phyloP scores from a whole-genome alignment of 2,329 filamentous ascomycete genomes.

The Davidsoniella neocaledoniae region DNA sequence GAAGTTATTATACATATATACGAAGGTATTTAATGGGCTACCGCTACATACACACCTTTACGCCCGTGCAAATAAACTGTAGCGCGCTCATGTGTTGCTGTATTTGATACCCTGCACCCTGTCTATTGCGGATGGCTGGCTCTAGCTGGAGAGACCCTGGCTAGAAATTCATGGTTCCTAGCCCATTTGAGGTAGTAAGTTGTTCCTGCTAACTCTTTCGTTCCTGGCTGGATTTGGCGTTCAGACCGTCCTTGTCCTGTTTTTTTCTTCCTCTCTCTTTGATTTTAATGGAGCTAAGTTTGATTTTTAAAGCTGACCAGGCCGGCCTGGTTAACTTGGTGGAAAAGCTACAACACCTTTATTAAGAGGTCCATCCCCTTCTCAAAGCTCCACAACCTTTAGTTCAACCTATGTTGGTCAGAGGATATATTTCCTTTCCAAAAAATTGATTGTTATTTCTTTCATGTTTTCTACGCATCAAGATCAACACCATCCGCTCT shows the following conservation, averaged over 20 bases:
- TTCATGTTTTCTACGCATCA: background rate
- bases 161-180: background rate
- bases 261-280: background rate
- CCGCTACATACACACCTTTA: too few species aligned
- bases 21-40: too few species aligned
- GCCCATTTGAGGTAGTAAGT: background rate
- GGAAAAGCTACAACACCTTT: too few species aligned
- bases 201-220: slow-evolving; percentile 1
- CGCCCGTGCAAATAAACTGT: too few species aligned
- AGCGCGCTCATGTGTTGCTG: too few species aligned
- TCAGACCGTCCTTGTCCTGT: background rate
- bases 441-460: background rate
- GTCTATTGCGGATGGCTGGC: background rate
- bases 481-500: background rate
- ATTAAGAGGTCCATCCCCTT: too few species aligned
- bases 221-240: slow-evolving; percentile 4
- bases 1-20: too few species aligned
- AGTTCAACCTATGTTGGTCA: too few species aligned
- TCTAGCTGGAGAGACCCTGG: background rate
- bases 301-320: background rate
- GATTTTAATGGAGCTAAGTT: background rate
- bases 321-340: background rate
- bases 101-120: too few species aligned
- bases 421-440: background rate
- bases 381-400: too few species aligned